Conservation (phyloP, 176 grass and related monocot genomes). For the sorghum (Sorghum bicolor) region Sorghum_bicolor_NCBIv3 NC_012878.2:56164501-56165000, state of each 20-base stretch:
- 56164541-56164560: not conserved
- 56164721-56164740: not conserved
- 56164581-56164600: not conserved
- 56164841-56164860: not conserved
- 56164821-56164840: not conserved
- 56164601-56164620: not conserved
- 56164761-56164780: not conserved
- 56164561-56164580: not conserved
- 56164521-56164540: not conserved
- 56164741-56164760: not conserved
- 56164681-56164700: not conserved
- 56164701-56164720: not conserved
- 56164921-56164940: slow-evolving; percentile 54
- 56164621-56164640: not conserved
- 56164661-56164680: not conserved
- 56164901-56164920: slow-evolving; percentile 59
- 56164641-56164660: not conserved
- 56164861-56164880: not conserved
- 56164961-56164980: not conserved
- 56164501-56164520: not conserved
- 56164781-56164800: not conserved
- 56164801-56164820: not conserved
- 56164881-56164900: slow-evolving; percentile 75
- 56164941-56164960: slow-evolving; percentile 31
- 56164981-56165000: slow-evolving; percentile 64